These are phyloP conservation scores for Eruca vesicaria DNA, from an alignment of 441 rosid genomes.

Conservation along the genomic window DNA sequence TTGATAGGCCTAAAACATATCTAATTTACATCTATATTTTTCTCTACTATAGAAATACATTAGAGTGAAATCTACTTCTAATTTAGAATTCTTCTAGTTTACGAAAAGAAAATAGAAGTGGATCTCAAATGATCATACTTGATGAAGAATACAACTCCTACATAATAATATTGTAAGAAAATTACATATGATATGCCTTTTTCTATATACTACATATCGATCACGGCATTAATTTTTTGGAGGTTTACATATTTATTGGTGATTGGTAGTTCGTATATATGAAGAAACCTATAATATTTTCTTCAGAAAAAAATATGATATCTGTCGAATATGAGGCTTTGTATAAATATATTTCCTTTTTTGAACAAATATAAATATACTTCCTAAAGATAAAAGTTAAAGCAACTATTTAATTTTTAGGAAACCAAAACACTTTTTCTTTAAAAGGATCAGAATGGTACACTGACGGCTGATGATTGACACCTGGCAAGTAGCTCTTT, in stretches of 20 bases:
- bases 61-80: background rate
- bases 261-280: background rate
- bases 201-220: background rate
- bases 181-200: background rate
- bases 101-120: background rate
- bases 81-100: no score
- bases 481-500: background rate
- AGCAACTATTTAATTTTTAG: background rate
- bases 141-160: background rate
- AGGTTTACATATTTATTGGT: background rate
- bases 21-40: no score
- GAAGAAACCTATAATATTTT: background rate
- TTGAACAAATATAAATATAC: no score
- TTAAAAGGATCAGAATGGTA: background rate
- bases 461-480: background rate
- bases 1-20: background rate
- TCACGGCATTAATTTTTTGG: background rate
- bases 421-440: background rate
- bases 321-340: no score
- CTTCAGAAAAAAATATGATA: no score
- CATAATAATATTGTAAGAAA: background rate
- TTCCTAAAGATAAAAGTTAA: no score
- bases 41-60: background rate
- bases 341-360: no score
- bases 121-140: background rate